These are phyloP conservation scores for Quercus gilva DNA, from an alignment of 306 rosid species.

Conservation along the genomic window DNA sequence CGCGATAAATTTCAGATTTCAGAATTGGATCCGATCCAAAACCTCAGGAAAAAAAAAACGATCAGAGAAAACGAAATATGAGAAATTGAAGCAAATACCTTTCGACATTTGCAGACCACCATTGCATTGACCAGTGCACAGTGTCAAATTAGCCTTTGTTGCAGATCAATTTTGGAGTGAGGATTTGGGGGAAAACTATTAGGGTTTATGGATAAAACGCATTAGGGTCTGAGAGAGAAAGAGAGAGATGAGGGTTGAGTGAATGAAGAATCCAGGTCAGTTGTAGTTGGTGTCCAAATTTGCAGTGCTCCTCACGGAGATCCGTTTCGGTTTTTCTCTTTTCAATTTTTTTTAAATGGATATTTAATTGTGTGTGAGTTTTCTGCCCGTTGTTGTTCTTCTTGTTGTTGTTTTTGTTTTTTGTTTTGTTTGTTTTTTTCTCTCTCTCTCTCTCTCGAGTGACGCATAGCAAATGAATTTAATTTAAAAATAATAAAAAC, in stretches of 20 bases:
- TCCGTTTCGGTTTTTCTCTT: conserved; percentile 37
- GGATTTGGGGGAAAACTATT: background rate
- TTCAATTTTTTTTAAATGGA: background rate
- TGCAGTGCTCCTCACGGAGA: conserved; percentile 25
- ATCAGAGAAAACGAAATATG: background rate
- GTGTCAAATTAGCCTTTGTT: conserved; percentile 1
- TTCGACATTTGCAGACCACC: conserved; percentile 99
- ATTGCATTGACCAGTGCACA: conserved; percentile 54
- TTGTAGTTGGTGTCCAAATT: background rate
- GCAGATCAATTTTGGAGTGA: background rate
- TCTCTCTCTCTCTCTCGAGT: too few species aligned
- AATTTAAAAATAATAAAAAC: too few species aligned
- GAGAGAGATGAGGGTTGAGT: background rate
- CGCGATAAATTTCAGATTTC: conserved; percentile 25
- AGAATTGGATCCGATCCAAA: conserved; percentile 48
- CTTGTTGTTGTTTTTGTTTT: too few species aligned
- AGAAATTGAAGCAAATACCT: conserved; percentile 43
- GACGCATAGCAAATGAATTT: too few species aligned
- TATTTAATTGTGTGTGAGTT: background rate
- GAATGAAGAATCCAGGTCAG: background rate
- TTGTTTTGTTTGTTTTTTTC: background rate
- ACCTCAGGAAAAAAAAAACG: conserved; percentile 17
- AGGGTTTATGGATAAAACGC: conserved; percentile 17
- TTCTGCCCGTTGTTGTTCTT: too few species aligned
- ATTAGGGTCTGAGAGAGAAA: background rate